A percentile compares a stretch with the other conserved stretches of the same genome.
Evolutionary conservation across 1,284 basidiomycete species (phyloP).

Genomic region (Peniophora sp.): DNA sequence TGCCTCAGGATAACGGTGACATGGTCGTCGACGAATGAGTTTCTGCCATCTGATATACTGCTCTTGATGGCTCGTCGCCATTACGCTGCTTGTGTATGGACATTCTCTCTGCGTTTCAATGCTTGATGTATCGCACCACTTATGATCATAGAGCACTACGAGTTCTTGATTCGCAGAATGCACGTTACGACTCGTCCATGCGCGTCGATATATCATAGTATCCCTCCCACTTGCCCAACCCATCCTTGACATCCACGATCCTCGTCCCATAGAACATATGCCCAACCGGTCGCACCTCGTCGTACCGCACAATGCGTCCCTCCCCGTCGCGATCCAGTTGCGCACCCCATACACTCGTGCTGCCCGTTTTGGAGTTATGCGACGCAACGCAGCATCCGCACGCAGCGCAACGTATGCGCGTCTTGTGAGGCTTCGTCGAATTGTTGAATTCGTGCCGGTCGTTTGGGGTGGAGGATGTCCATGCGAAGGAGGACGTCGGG

Average conservation of each 20-base stretch:
- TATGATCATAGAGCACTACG: no score
- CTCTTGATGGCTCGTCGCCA: no score
- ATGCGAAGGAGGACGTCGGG: constrained; percentile 36
- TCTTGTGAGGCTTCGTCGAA: constrained; percentile 44
- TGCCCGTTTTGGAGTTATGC: constrained; percentile 34
- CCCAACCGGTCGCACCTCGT: constrained; percentile 43
- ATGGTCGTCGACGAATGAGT: no score
- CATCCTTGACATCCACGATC: constrained; percentile 46
- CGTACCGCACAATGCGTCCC: constrained; percentile 42
- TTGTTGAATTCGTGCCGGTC: constrained; percentile 37
- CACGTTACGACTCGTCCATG: no score
- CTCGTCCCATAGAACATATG: constrained; percentile 62
- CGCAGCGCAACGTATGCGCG: constrained; percentile 47
- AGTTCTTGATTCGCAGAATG: no score
- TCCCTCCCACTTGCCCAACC: constrained; percentile 52
- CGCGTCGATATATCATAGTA: constrained; percentile 39
- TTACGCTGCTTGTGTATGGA: no score
- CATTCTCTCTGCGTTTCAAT: no score
- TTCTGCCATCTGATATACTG: no score
- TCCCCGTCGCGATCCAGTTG: constrained; percentile 41
- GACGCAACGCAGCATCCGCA: constrained; percentile 48
- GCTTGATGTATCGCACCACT: no score
- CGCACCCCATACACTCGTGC: constrained; percentile 48
- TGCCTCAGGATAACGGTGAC: no score
- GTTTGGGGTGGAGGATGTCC: constrained; percentile 35